Base-by-base conservation (phyloP, 768 basidiomycete species). In the Mycena belliarum region DNA sequence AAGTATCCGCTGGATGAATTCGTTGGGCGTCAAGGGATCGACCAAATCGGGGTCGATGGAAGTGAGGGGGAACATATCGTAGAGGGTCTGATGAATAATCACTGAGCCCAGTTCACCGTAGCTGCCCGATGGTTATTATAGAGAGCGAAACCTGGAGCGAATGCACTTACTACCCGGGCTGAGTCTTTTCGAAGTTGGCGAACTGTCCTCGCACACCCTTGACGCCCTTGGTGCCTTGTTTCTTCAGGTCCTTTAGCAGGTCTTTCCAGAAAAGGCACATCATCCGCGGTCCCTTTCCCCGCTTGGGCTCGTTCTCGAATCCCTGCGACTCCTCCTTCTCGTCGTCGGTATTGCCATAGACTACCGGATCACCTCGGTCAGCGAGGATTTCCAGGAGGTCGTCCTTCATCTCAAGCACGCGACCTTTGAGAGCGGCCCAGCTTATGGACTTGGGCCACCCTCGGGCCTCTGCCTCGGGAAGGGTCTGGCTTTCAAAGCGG, bases 51-150 rank as follows among this genome's bases (percentile, higher is more conserved):
- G 75, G 53, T 84, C 75, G 44, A 91, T 80, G 0, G 79, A 72
- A 4, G 78, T 68, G 0, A 82, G 84, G 1, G 93, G 89, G 64
- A 93, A 93, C 53, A 93, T 76, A 65, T 84, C 79, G 65, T 85
- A 86, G 14, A 96, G 77, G 0, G 87, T 87, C 63, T 89, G 86
- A 49, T 87, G 82, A 55, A 96, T 89, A 64, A 92, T 87, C 21
- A 91, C 79, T 6, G 87, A 89, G 12, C 93, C 93, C 35, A 86
- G 79, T 69, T 93, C 91, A 40, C 93, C 93, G 63, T 95, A 96
- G 70, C 93, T 96, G 55, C 7, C 49, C 49, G 6, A 60, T 54
- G 18, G 9, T 23, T 15, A 29, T 50, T 26, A 32, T 23, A 23
- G 14, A 37, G 55, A 12, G 44, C 35, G 15, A 20, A 43, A 37